Base-by-base conservation (phyloP, 2,329 filamentous ascomycete species). In the Alternaria sp. region DNA sequence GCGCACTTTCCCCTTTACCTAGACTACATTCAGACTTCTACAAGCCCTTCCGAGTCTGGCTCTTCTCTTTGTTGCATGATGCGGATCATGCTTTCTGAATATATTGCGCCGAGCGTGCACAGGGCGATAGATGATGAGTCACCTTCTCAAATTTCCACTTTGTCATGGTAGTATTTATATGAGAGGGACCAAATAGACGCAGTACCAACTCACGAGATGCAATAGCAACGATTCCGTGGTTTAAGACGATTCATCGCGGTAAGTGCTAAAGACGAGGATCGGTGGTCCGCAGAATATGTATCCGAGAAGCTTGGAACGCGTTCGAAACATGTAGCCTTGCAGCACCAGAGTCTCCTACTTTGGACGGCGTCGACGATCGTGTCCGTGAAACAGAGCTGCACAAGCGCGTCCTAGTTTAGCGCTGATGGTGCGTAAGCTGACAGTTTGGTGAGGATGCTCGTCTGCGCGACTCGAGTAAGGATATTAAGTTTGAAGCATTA, bases 281-380 rank as follows among this genome's bases (percentile, higher is more conserved):
- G 55, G 18, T 18, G 38, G 43, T n/a, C 5, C 4, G 26, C 46
- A 39, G 32, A 24, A 22, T 39, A 26, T 28, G 24, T 34, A 51
- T 39, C 18, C 28, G 52, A 55, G 28, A 12, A 47, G 46, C 26
- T 51, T 41, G 53, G 39, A 46, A 57, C 46, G 32, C 7, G 41
- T 51, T 57, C 53, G 57, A 60, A 60, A 60, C 57, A 43, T 39
- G 57, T 16, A 57, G 41, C 52, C 32, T 38, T 43, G 43, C 54
- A 46, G 41, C 39, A 51, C 46, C 30, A 56, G 20, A 34, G 57
- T 36, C 39, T 55, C 28, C 38, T 44, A 32, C 30, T 28, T 47
- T 46, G 43, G 49, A 42, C n/a, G 44, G 41, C n/a, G 12, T 42
- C 36, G 43, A 48, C 22, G 36, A 38, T 36, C 18, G 22, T 34